These are phyloP conservation scores for Dactylis glomerata DNA, from an alignment of 176 grass and related monocot species.

Conservation along the genomic window DNA sequence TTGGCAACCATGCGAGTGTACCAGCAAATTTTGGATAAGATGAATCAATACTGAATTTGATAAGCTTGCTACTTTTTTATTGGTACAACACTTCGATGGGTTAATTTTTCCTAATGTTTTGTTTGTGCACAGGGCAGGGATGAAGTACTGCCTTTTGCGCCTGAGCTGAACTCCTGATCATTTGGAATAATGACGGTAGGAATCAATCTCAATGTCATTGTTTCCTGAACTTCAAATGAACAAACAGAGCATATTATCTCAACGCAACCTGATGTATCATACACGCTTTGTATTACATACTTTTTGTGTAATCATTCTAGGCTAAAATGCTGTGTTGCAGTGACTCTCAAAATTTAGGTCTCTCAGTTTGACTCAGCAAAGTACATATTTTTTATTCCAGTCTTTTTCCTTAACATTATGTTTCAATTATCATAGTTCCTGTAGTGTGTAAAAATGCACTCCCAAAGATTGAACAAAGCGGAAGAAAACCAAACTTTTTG, in stretches of 20 bases:
- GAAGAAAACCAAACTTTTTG: too few relatives aligned
- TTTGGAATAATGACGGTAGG: not conserved
- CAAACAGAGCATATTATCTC: not conserved
- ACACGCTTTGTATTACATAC: not conserved
- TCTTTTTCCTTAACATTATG: not conserved
- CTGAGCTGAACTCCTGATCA: not conserved
- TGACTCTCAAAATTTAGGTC: not conserved
- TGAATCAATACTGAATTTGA: not conserved
- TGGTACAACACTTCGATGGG: not conserved
- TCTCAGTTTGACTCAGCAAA: not conserved
- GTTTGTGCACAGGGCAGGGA: not conserved
- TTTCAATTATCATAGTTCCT: too few relatives aligned
- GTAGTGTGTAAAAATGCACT: too few relatives aligned
- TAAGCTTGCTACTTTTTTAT: not conserved
- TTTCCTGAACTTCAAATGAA: not conserved
- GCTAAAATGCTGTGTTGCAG: not conserved
- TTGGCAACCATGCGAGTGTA: not conserved
- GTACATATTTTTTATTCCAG: not conserved
- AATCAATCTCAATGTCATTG: not conserved
- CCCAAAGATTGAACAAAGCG: not conserved
- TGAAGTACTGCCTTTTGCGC: not conserved
- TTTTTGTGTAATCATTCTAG: conserved; percentile 1
- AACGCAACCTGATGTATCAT: not conserved
- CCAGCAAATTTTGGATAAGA: not conserved
- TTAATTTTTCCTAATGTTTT: not conserved